Evolutionary conservation across 179 eudicot species (phyloP).

Genomic region (Silene vulgaris): DNA sequence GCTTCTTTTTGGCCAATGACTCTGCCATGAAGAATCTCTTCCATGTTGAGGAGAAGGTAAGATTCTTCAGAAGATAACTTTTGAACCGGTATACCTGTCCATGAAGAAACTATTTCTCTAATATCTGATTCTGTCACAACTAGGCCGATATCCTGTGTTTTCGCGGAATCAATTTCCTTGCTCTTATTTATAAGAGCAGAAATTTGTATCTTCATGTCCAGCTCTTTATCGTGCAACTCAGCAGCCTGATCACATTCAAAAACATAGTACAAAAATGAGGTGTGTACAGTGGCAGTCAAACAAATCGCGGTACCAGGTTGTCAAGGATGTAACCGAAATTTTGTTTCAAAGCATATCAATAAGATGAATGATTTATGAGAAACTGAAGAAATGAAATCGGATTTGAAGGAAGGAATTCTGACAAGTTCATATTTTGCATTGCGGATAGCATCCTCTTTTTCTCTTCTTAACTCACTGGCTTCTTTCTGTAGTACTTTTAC

Average conservation of each 20-base stretch:
- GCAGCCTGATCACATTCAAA: conserved; percentile 48
- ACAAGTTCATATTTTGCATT: conserved; percentile 88
- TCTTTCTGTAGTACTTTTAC: conserved; percentile 81
- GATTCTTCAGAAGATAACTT: conserved; percentile 79
- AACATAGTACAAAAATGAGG: neutral
- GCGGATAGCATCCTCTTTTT: conserved; percentile 74
- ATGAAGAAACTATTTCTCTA: conserved; percentile 71
- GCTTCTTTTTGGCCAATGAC: conserved; percentile 87
- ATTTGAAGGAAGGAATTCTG: neutral
- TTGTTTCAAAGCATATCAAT: neutral
- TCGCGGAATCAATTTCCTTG: conserved; percentile 72
- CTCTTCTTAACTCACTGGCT: conserved; percentile 65
- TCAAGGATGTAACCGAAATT: no score
- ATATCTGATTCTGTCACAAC: conserved; percentile 72
- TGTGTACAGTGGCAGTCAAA: neutral
- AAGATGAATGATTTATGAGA: neutral
- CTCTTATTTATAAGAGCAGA: conserved; percentile 50
- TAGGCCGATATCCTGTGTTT: conserved; percentile 53
- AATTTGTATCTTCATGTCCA: conserved; percentile 65
- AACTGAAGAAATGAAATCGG: neutral
- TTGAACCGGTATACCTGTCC: conserved; percentile 95
- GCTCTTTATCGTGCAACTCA: conserved; percentile 66
- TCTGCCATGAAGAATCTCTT: no score
- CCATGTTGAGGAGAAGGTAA: conserved; percentile 47
- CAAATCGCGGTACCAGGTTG: neutral